A percentile compares a stretch with the other conserved stretches of the same genome.
These are phyloP conservation scores for Rhodotorula sp. DNA, from an alignment of 1,284 basidiomycete species.

Conservation along the genomic window DNA sequence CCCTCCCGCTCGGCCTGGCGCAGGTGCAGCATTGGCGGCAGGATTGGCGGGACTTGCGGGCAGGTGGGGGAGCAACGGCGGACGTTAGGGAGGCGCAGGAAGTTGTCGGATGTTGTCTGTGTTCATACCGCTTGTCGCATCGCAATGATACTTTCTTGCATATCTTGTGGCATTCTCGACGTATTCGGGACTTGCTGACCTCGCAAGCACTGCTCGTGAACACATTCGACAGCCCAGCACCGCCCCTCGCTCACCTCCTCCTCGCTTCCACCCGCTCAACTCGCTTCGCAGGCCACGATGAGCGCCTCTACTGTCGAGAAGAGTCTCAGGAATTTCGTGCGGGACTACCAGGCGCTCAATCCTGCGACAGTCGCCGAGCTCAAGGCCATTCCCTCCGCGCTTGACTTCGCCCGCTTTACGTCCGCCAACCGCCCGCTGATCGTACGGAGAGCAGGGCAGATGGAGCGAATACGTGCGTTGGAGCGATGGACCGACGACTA, in stretches of 20 bases:
- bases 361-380: slow-evolving; percentile 59
- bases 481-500: slow-evolving; percentile 64
- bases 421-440: slow-evolving; percentile 74
- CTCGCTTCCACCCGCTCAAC: neutral
- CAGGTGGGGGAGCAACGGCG: neutral
- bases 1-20: slow-evolving; percentile 33
- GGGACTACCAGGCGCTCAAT: slow-evolving; percentile 60
- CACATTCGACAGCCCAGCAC: neutral
- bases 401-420: slow-evolving; percentile 71
- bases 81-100: too few relatives aligned
- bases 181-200: neutral
- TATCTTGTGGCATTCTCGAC: neutral
- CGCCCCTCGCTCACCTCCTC: neutral
- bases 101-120: neutral
- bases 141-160: neutral
- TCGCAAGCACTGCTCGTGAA: neutral
- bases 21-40: neutral
- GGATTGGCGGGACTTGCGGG: neutral
- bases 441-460: slow-evolving; percentile 43
- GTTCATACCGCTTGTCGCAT: too few relatives aligned
- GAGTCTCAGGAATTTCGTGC: slow-evolving; percentile 9
- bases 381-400: slow-evolving; percentile 60
- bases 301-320: neutral
- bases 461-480: slow-evolving; percentile 41
- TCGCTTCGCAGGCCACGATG: too few relatives aligned